phyloP scores from a whole-genome alignment of 2,329 filamentous ascomycete species.

The Diaporthe sp. region DNA sequence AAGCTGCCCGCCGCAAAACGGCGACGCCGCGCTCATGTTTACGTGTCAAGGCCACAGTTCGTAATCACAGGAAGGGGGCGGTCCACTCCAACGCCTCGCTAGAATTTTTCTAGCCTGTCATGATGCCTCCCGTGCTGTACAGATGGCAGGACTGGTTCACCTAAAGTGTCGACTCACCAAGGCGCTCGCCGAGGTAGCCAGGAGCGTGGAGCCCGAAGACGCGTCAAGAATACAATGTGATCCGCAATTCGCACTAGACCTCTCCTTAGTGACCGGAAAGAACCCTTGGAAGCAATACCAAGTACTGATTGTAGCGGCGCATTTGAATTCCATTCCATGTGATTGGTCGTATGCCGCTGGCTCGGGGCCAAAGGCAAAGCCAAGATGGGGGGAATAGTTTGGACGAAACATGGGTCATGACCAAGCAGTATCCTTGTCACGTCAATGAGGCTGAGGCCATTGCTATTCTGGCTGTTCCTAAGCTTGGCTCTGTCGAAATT shows the following conservation, averaged over 20 bases:
- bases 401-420: slow-evolving; percentile 4
- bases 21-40: slow-evolving; percentile 15
- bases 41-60: slow-evolving; percentile 18
- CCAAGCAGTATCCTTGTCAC: not conserved
- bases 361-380: not conserved
- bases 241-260: not conserved
- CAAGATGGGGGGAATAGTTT: not conserved
- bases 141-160: not conserved
- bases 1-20: slow-evolving; percentile 24
- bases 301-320: not conserved
- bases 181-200: not conserved
- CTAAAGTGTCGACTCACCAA: not conserved
- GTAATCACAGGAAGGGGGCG: not conserved
- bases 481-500: not conserved
- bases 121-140: not conserved
- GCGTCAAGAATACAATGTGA: not conserved
- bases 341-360: not conserved
- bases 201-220: not conserved
- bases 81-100: slow-evolving; percentile 5
- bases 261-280: not conserved
- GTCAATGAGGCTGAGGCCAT: not conserved
- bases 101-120: not conserved
- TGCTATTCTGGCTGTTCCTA: not conserved
- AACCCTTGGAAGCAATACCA: no score
- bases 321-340: not conserved